Conservation (phyloP, 2,329 filamentous ascomycete genomes). For the Fusarium vanettenii region DNA sequence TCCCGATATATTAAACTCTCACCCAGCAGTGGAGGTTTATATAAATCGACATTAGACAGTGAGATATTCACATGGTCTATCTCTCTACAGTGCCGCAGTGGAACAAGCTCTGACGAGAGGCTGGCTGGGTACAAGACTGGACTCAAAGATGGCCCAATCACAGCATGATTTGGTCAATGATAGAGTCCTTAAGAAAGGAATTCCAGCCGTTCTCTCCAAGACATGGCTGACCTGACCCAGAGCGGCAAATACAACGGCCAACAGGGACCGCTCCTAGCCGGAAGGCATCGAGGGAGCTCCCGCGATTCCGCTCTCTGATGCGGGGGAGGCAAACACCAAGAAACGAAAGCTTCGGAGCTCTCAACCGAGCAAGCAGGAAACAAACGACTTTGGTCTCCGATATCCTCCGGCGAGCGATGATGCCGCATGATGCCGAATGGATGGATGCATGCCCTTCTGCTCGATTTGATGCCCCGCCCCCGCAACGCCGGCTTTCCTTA, state of each 20-base stretch:
- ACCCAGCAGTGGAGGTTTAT: not conserved
- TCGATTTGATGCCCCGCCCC: constrained; percentile 31
- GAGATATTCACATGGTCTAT: not conserved
- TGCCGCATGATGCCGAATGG: constrained; percentile 30
- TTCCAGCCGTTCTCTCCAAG: not conserved
- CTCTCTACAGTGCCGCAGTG: not conserved
- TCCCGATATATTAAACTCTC: not conserved
- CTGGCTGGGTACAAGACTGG: not conserved
- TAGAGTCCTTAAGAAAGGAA: not conserved
- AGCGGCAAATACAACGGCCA: not conserved
- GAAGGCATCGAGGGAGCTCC: constrained; percentile 8
- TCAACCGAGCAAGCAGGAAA: constrained; percentile 8
- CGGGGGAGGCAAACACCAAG: constrained; percentile 16
- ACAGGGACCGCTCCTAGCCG: not conserved
- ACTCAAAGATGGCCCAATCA: not conserved
- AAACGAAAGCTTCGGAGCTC: constrained; percentile 6
- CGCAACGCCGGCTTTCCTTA: constrained; percentile 25
- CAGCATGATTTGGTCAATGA: not conserved
- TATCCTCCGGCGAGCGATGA: constrained; percentile 25
- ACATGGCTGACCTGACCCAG: not conserved
- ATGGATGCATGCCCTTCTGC: constrained; percentile 5
- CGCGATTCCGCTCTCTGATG: constrained; percentile 31
- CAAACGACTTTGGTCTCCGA: constrained; percentile 21
- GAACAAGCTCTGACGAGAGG: not conserved
- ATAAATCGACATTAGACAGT: not conserved